Evolutionary conservation across 1,139 yeast genomes (phyloP).

Genomic region (Saccharomyces hybrid): DNA sequence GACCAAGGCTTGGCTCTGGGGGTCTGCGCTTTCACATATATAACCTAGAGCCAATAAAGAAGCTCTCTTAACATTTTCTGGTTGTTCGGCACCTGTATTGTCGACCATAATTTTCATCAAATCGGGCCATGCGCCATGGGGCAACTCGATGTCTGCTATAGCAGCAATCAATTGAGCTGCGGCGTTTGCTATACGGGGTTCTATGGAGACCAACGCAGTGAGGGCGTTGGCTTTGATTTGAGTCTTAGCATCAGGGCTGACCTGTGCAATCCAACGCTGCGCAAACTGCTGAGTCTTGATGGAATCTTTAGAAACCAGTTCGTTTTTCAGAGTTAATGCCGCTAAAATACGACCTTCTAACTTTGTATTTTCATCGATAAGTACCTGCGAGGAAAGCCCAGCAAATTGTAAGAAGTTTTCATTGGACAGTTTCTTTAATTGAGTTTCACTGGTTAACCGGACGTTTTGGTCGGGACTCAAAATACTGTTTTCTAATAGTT

Average conservation of each 20-base stretch:
- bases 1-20: constrained; percentile 68
- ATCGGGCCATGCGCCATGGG: constrained; percentile 81
- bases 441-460: constrained; percentile 75
- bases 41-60: constrained; percentile 87
- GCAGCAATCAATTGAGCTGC: constrained; percentile 95
- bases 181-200: constrained; percentile 75
- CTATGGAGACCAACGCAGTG: constrained; percentile 54
- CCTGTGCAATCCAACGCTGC: constrained; percentile 36
- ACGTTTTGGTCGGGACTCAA: constrained; percentile 54
- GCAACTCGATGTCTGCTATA: constrained; percentile 89
- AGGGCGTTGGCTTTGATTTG: constrained; percentile 66
- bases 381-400: constrained; percentile 61
- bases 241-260: constrained; percentile 48
- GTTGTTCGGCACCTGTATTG: constrained; percentile 71
- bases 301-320: constrained; percentile 69
- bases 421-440: constrained; percentile 62
- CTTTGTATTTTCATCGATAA: constrained; percentile 57
- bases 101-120: constrained; percentile 75
- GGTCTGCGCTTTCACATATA: constrained; percentile 91
- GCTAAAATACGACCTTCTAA: constrained; percentile 90
- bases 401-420: constrained; percentile 72
- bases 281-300: constrained; percentile 46
- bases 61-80: constrained; percentile 74
- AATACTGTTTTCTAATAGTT: constrained; percentile 71
- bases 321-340: constrained; percentile 80